Conservation (phyloP, 164 flowering plant genomes). For the Brasenia schreberi region DNA sequence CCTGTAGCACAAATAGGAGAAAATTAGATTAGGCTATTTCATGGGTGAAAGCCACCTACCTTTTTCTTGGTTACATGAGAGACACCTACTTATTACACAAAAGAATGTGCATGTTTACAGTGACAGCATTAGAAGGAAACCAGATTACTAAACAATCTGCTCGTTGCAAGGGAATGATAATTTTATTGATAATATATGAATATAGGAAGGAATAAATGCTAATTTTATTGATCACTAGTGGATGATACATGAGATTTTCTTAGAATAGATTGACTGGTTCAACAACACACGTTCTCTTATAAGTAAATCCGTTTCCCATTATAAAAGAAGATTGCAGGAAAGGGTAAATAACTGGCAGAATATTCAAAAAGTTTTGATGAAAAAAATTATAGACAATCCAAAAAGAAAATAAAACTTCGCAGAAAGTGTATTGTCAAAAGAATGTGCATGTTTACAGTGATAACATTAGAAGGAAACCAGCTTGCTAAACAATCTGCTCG, state of each 20-base stretch:
- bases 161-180: background rate
- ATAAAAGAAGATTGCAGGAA: no score
- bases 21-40: background rate
- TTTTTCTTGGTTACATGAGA: background rate
- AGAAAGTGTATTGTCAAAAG: no score
- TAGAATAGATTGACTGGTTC: no score
- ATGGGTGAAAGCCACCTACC: background rate
- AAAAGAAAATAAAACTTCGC: no score
- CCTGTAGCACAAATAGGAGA: constrained; percentile 5
- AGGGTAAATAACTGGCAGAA: no score
- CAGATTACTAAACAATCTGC: background rate
- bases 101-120: background rate
- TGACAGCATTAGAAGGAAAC: background rate
- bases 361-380: no score
- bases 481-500: background rate
- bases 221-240: no score
- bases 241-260: no score
- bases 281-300: no score
- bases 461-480: background rate
- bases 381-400: no score
- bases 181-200: background rate
- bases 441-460: background rate
- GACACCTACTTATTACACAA: background rate
- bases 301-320: no score
- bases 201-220: no score